Evolutionary conservation across 768 basidiomycete species (phyloP), one percentile per base, ranked within the genome.

Genomic region (Russula earlei): DNA sequence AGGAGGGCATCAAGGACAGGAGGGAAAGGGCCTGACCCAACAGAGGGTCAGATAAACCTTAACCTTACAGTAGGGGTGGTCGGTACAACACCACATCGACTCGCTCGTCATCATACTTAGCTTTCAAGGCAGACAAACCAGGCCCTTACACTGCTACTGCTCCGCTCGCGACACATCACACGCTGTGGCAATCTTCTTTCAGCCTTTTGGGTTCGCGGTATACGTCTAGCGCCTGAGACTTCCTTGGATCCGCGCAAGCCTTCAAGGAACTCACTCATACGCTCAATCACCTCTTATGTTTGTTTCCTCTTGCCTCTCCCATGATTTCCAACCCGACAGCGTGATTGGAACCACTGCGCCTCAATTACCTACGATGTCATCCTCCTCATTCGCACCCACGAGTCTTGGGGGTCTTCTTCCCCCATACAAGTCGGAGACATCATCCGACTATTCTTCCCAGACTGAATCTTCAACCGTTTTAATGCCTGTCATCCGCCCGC

Each of bases 401-500:
- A 5, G 40, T 42, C 41, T 43, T 12, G 48, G 46, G 22, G 47
- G 43, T 41, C 31, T 48, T 7, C 22, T 48, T 7, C 22, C 54
- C 24, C 27, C 41, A 31, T 55, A 49, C 31, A 55, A 49, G 5
- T 36, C 48, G 5, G 48, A 55, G 15, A 19, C 54, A 34, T 8
- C 46, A 34, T 19, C 54, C 24, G 54, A 55, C 24, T 55, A 25
- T 19, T 24, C 46, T 10, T 48, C 54, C 31, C 46, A 41, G 24
- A 43, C 47, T 14, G 56, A 58, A 31, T 34, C 56, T 29, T 37
- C 56, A 11, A 54, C 48, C 33, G 31, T 59, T 34, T 50, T 49
- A 29, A 42, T 59, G 48, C 49, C 49, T 2, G 34, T 60, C 31
- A 56, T 60, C 50, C 59, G 59, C 7, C 61, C 61, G 3, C 61